phyloP scores from a whole-genome alignment of 805 yeast species.

The Metschnikowia shivogae region DNA sequence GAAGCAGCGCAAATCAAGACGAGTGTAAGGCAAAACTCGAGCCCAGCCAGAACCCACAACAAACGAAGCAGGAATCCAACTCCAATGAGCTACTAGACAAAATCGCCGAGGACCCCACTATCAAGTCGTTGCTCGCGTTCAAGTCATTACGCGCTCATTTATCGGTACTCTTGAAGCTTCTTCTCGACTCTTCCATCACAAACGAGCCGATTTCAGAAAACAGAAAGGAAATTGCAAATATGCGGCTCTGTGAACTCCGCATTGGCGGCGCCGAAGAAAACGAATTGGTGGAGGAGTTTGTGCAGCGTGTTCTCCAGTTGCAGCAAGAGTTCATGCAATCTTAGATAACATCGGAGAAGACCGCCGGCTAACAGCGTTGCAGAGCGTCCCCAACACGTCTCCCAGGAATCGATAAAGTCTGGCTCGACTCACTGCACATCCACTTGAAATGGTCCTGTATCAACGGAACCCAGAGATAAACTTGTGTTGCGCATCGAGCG shows the following conservation, averaged over 20 bases:
- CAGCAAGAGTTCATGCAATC: neutral
- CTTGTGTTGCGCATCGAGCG: slow-evolving; percentile 25
- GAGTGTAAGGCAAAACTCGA: neutral
- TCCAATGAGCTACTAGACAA: slow-evolving; percentile 4
- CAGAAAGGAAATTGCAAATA: slow-evolving; percentile 53
- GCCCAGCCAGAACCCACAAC: neutral
- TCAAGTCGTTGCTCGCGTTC: slow-evolving; percentile 45
- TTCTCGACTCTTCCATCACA: slow-evolving; percentile 43
- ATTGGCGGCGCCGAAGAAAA: slow-evolving; percentile 65
- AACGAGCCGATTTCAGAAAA: slow-evolving; percentile 52
- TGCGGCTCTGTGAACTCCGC: slow-evolving; percentile 57
- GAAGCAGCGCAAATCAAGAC: neutral
- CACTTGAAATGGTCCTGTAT: too few species aligned
- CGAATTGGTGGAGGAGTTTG: slow-evolving; percentile 67
- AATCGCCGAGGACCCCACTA: slow-evolving; percentile 37
- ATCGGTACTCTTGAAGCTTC: slow-evolving; percentile 42
- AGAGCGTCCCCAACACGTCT: too few species aligned
- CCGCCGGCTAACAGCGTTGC: too few species aligned
- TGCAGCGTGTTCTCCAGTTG: slow-evolving; percentile 35
- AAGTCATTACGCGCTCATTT: slow-evolving; percentile 58
- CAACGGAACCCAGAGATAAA: neutral
- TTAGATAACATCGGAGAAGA: too few species aligned
- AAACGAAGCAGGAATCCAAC: neutral
- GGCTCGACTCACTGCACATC: slow-evolving; percentile 24
- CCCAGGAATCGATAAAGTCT: slow-evolving; percentile 11